Conservation (phyloP, 2,329 filamentous ascomycete genomes). For the Scedosporium aurantiacum region DNA sequence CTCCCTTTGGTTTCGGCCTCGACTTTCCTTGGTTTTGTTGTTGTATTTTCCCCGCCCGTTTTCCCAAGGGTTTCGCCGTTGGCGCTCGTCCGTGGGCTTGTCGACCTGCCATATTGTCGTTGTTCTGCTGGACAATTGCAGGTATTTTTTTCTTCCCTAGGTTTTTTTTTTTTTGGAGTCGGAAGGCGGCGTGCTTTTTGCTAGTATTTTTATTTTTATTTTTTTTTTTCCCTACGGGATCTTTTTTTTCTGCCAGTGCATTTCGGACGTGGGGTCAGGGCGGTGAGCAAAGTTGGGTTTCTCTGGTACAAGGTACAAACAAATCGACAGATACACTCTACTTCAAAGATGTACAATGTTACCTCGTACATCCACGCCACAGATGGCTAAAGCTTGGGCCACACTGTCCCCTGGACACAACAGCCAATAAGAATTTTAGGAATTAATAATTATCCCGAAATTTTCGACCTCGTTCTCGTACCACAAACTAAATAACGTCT, state of each 20-base stretch:
- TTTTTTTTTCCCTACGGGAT: neutral
- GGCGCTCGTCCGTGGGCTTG: slow-evolving; percentile 47
- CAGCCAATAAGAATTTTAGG: neutral
- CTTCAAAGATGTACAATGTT: too few species aligned
- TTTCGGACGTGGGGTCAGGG: slow-evolving; percentile 6
- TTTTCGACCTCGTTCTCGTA: neutral
- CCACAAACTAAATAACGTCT: neutral
- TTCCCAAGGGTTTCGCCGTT: slow-evolving; percentile 25
- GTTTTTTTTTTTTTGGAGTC: neutral
- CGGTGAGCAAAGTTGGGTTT: slow-evolving; percentile 11
- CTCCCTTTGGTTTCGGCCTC: slow-evolving; percentile 25
- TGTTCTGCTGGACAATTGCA: slow-evolving; percentile 8
- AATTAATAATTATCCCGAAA: neutral
- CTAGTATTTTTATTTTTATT: slow-evolving; percentile 2
- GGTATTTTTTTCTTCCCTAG: neutral
- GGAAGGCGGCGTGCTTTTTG: neutral
- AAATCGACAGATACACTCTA: too few species aligned
- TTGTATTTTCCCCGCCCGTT: slow-evolving; percentile 16
- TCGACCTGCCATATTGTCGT: slow-evolving; percentile 41
- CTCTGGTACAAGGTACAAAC: neutral
- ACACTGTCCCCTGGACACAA: neutral
- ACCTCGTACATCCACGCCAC: slow-evolving; percentile 2
- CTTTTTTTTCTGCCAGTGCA: slow-evolving; percentile 13
- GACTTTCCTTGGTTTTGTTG: neutral
- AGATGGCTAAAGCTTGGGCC: neutral